These are phyloP conservation scores for Aspergillus clavatus DNA, from an alignment of 2,329 filamentous ascomycete species.

Conservation along the genomic window DNA sequence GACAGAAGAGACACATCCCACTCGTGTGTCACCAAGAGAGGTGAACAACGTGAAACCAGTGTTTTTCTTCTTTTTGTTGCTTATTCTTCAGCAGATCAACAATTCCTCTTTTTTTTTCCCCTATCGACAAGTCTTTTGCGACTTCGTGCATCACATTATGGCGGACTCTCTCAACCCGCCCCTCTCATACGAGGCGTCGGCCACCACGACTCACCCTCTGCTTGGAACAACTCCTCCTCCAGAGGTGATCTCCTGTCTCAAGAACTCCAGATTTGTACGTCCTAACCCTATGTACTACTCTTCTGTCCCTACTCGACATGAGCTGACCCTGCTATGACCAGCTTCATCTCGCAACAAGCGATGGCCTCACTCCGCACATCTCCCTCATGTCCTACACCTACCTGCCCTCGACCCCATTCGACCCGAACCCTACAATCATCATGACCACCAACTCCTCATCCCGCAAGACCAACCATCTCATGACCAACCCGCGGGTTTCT, in stretches of 20 bases:
- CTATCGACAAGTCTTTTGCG: neutral
- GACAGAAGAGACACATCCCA: no score
- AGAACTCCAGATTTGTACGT: conserved; percentile 89
- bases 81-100: no score
- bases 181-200: conserved; percentile 70
- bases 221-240: conserved; percentile 65
- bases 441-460: conserved; percentile 82
- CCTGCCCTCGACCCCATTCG: conserved; percentile 70
- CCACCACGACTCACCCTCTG: conserved; percentile 66
- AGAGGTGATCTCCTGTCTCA: conserved; percentile 84
- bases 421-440: conserved; percentile 74
- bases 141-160: conserved; percentile 27
- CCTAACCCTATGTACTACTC: conserved; percentile 10
- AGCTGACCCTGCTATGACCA: conserved; percentile 35
- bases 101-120: no score
- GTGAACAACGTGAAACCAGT: no score
- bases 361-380: conserved; percentile 77
- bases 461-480: conserved; percentile 68
- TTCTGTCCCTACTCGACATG: conserved; percentile 6
- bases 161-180: conserved; percentile 56
- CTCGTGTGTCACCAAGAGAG: neutral
- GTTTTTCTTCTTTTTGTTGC: no score
- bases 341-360: conserved; percentile 93
- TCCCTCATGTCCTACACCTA: conserved; percentile 99
- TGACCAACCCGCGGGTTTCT: conserved; percentile 79